Evolutionary conservation across 495 filamentous ascomycete species (phyloP), one percentile per base, ranked within the genome.

Genomic region (Penicillium ucsense): DNA sequence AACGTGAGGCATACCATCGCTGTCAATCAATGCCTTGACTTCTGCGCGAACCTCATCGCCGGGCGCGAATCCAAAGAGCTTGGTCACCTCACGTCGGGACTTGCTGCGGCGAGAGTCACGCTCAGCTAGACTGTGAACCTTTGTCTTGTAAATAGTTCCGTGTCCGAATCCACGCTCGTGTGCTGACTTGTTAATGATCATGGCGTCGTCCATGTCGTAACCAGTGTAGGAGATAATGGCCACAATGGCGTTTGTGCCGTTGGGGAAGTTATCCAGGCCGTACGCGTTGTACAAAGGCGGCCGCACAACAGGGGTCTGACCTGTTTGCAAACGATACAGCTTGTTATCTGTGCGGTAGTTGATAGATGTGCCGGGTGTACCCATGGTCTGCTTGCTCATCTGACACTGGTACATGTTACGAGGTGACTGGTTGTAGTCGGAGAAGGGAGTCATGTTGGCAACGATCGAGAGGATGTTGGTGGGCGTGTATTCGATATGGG

Each of bases 361-460:
- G 47, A 94, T 71, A 0, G 92, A 83, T 6, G 91, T 86, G 43
- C 85, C 90, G 28, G 92, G 92, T 5, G 92, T 98, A 55, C 92
- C 92, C 92, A 98, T 98, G 3, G 91, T 84, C 71, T 98, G 92
- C 66, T 98, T 98, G 65, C 89, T 88, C 92, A 98, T 98, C 72
- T 98, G 92, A 67, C 91, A 95, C 66, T 97, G 92, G 68, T 98
- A 98, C 92, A 98, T 97, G 67, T 98, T 98, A 74, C 92, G 78
- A 8, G 92, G 92, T 31, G 91, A 96, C 65, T 98, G 92, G 70
- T 98, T 98, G 74, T 95, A 94, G 63, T 98, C 88, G 50, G 92
- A 95, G 70, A 97, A 98, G 8, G 92, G 92, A 3, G 92, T 98
- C 86, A 94, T 91, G 71, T 97, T 98, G 52, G 92, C 92, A 40